Conservation (phyloP, 2,329 filamentous ascomycete species). For the Venturia aucupariae region DNA sequence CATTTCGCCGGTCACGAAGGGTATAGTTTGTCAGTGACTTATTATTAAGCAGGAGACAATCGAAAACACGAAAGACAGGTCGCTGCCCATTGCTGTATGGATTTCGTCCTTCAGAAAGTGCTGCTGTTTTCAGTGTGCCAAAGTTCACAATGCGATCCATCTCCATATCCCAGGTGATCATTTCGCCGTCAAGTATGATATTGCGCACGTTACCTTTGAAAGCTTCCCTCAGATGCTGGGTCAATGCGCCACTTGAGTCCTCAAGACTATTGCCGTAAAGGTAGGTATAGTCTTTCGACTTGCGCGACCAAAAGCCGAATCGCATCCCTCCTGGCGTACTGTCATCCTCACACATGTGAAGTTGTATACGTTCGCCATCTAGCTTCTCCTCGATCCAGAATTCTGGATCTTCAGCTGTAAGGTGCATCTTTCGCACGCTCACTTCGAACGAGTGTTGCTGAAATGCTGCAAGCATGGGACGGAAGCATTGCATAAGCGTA, state of each 20-base stretch:
- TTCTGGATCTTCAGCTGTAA: constrained; percentile 57
- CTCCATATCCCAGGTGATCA: constrained; percentile 95
- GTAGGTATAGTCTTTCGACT: constrained; percentile 93
- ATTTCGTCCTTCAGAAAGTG: constrained; percentile 64
- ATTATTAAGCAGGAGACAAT: constrained; percentile 83
- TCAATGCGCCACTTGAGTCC: constrained; percentile 68
- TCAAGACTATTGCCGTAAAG: constrained; percentile 73
- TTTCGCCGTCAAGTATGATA: constrained; percentile 90
- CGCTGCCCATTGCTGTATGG: constrained; percentile 54
- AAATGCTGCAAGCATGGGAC: constrained; percentile 89
- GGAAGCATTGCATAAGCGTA: constrained; percentile 85
- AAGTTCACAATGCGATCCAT: constrained; percentile 80
- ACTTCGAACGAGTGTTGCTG: constrained; percentile 74
- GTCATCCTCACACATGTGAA: constrained; percentile 76
- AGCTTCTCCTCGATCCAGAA: constrained; percentile 99
- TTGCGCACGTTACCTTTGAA: constrained; percentile 73
- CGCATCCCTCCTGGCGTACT: constrained; percentile 56
- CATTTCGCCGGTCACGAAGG: constrained; percentile 67
- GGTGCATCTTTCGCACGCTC: constrained; percentile 61
- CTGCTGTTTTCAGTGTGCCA: constrained; percentile 82
- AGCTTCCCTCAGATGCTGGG: constrained; percentile 65
- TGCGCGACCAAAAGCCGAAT: constrained; percentile 90
- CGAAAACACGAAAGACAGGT: constrained; percentile 78
- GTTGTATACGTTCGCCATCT: constrained; percentile 92
- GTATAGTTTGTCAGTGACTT: constrained; percentile 71